Percentiles rank a stretch among this genome's conserved stretches.
phyloP scores from a whole-genome alignment of 352 stramenopile genomes.

The Globisporangium acanthophoron region DNA sequence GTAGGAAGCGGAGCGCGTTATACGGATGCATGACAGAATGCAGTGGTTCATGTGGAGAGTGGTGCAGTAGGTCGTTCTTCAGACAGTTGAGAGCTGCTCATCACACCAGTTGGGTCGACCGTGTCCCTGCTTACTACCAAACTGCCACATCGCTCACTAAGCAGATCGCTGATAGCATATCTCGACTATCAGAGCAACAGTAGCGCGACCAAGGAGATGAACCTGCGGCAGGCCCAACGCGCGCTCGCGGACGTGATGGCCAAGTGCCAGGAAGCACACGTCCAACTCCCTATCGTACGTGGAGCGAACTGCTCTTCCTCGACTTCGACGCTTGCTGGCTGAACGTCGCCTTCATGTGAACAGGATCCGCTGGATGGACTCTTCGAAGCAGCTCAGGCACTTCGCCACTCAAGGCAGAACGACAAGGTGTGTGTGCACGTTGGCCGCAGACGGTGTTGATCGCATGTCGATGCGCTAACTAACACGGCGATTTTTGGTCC shows the following conservation, averaged over 20 bases:
- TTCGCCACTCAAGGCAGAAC: constrained; percentile 33
- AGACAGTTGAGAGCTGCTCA: not conserved
- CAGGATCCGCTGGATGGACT: constrained; percentile 37
- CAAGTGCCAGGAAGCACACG: constrained; percentile 55
- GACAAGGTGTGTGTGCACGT: constrained; percentile 22
- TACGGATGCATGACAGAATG: not conserved
- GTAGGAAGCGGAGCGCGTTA: not conserved
- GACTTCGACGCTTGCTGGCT: not conserved
- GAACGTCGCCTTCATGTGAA: not conserved
- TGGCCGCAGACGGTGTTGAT: not conserved
- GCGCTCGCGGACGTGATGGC: constrained; percentile 48
- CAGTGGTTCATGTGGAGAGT: not conserved
- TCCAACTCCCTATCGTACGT: constrained; percentile 42
- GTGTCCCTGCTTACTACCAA: not conserved
- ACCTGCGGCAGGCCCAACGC: constrained; percentile 56
- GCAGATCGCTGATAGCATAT: not conserved
- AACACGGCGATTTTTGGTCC: not conserved
- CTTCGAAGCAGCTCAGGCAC: constrained; percentile 28
- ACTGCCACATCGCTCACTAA: not conserved
- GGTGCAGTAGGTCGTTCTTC: not conserved
- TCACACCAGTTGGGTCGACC: not conserved
- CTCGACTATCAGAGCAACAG: not conserved
- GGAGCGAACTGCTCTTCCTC: not conserved
- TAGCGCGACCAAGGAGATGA: constrained; percentile 24
- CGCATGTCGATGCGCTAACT: no score